phyloP scores from a whole-genome alignment of 2,329 filamentous ascomycete genomes.

The Xylariaceae sp. region DNA sequence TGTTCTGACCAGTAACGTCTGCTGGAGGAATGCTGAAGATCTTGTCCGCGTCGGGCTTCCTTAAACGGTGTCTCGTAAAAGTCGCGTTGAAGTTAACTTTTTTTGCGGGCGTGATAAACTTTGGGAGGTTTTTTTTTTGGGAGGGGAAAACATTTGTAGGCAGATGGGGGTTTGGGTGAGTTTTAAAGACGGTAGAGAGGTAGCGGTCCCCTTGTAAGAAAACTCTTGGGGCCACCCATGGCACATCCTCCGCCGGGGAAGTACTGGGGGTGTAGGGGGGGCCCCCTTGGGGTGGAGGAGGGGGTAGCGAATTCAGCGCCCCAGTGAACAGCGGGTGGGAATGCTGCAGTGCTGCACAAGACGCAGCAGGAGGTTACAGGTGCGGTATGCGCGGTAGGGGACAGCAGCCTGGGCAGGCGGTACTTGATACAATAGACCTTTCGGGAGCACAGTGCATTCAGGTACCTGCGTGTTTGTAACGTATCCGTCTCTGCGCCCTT shows the following conservation, averaged over 20 bases:
- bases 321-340: slow-evolving; percentile 5
- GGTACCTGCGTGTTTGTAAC: slow-evolving; percentile 24
- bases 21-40: neutral
- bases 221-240: slow-evolving; percentile 9
- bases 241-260: slow-evolving; percentile 16
- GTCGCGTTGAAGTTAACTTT: neutral
- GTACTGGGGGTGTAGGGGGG: slow-evolving; percentile 15
- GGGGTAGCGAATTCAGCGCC: slow-evolving; percentile 10
- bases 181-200: slow-evolving; percentile 31
- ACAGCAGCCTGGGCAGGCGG: slow-evolving; percentile 2
- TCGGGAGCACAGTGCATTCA: slow-evolving; percentile 21
- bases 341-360: slow-evolving; percentile 6
- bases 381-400: neutral
- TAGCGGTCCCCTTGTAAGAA: slow-evolving; percentile 12
- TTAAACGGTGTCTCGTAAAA: too few species aligned
- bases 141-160: slow-evolving; percentile 27
- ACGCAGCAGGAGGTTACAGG: too few species aligned
- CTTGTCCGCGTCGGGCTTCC: slow-evolving; percentile 9
- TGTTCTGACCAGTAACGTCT: slow-evolving; percentile 1
- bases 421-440: slow-evolving; percentile 12
- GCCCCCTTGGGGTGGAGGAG: slow-evolving; percentile 7
- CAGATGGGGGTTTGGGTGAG: slow-evolving; percentile 31
- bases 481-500: slow-evolving; percentile 22
- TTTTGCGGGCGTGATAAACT: neutral
- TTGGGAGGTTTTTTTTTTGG: slow-evolving; percentile 28